Percentiles rank a stretch among this genome's conserved stretches.
phyloP scores from a whole-genome alignment of 192 early-diverging fungal species.

The Coemansia sp. region DNA sequence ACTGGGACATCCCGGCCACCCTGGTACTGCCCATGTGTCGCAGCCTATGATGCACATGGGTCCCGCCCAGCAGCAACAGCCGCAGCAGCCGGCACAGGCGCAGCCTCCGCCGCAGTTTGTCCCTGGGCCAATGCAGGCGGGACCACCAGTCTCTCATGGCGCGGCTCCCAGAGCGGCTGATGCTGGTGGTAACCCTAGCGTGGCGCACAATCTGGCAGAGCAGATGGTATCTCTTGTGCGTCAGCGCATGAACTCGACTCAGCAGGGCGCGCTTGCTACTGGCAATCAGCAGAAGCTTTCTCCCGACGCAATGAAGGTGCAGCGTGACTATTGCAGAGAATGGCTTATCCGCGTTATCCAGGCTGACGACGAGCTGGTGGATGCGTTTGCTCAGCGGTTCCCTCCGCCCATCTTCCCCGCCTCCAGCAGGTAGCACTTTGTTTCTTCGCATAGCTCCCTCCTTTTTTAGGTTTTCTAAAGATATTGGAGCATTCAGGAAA shows the following conservation, averaged over 20 bases:
- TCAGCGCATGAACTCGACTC: constrained; percentile 49
- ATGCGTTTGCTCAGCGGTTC: constrained; percentile 55
- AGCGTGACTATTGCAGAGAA: constrained; percentile 53
- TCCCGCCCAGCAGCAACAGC: neutral
- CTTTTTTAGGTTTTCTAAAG: neutral
- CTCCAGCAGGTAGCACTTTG: constrained; percentile 2
- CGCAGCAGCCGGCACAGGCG: constrained; percentile 4
- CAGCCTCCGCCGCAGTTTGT: neutral
- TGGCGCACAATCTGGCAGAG: constrained; percentile 54
- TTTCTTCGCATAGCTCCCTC: neutral
- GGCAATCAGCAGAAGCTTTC: constrained; percentile 7
- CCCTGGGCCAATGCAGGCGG: constrained; percentile 5
- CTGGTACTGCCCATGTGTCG: constrained; percentile 4
- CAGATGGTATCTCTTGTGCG: constrained; percentile 55
- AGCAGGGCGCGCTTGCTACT: constrained; percentile 5
- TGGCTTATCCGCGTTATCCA: constrained; percentile 56
- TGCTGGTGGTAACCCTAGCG: constrained; percentile 12
- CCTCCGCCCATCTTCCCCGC: constrained; percentile 44
- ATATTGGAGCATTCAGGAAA: neutral
- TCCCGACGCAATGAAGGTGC: constrained; percentile 21
- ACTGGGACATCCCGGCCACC: constrained; percentile 14
- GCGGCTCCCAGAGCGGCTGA: neutral
- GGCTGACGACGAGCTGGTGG: constrained; percentile 55
- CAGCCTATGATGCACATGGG: constrained; percentile 18
- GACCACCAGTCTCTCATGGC: neutral